Base-by-base conservation (phyloP, 2,329 filamentous ascomycete species). In the Arthroderma sp. region DNA sequence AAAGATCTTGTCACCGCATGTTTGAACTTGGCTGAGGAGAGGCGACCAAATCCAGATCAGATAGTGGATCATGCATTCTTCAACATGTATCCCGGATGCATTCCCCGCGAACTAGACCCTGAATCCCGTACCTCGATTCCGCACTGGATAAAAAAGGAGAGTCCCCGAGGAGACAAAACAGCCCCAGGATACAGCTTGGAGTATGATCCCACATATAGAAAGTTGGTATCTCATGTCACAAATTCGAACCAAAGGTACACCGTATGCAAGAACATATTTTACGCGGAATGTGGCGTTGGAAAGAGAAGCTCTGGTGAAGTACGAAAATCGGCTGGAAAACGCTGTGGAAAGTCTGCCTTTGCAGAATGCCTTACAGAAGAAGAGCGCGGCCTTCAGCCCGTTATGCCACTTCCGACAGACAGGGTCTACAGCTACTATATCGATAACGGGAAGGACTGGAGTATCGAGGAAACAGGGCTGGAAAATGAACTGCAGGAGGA, bases 21-120 rank as follows among this genome's bases (percentile, higher is more conserved):
- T 56, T 66, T 78, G 44, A 77, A 74, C 53, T 66, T 77, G 31
- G 71, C 74, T 13, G 75, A 77, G 49, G 69, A 75, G n/a, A 70
- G 76, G 60, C 68, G 76, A 23, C 75, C 76, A 2, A 74, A 75
- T 39, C 74, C 76, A 15, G 76, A 78, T 59, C 72, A 77, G 52
- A 72, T 78, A 56, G 76, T 77, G 6, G 74, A 76, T 39, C 75
- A 77, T 59, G 67, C 70, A 3, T 78, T 78, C 58, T 78, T 78
- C 66, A 74, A 71, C 54, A 77, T 77, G 74, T 74, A 75, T 51
- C 66, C 70, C 25, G 75, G 76, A 8, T 74, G 70, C 43, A 77
- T 78, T 61, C 75, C 76, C 15, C 68, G 70, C 21, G 65, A 69
- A 44, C 64, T 78, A 23, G 73, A 75, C 28, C 66, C 71, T 15